Base-by-base conservation (phyloP, 306 rosid genomes). In the Trichosanthes cucumerina region DNA sequence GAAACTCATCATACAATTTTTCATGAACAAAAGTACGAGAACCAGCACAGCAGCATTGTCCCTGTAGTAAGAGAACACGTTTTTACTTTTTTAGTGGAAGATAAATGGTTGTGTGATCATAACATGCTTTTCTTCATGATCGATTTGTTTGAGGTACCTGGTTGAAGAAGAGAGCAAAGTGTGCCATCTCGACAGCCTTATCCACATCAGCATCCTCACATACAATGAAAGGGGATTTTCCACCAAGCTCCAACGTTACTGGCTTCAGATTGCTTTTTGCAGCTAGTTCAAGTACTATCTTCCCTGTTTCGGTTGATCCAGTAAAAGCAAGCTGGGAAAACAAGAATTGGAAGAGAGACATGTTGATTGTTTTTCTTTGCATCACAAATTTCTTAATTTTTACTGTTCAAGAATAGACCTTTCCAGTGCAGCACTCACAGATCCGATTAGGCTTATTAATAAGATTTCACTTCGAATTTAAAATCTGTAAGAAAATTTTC, bases 1-100 rank as follows among this genome's bases (percentile, higher is more conserved):
- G 78, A 78, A 95, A 92, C 84, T 95, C 96, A 11, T 95, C 97
- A 14, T 92, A 84, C 26, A 95, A 83, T 49, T 80, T 41, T 83
- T 92, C 98, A 81, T 95, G 97, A 49, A 95, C 98, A 80, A 72
- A 92, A 64, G 98, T 95, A 77, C 97, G 90, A 79, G 98, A 95
- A 41, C 97, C 98, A 62, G 96, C 92, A 69, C 96, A 89, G 85
- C 98, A 95, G 81, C 98, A 95, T 87, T 95, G 98, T 79, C 98
- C 98, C 97, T 92, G 77, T 62, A 82, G 77, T 56, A 82, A 76
- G 80, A 24, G 73, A 81, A 33, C 53, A 41, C 81, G 41, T 56
- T 62, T 49, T 23, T 38, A 77, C 50, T 46, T 63, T 63, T 44
- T 26, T 41, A 78, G 53, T 46, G 82, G 41, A 80, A 75, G 80